Conservation (phyloP, 2,329 filamentous ascomycete species). For the Scytalidium lignicola region DNA sequence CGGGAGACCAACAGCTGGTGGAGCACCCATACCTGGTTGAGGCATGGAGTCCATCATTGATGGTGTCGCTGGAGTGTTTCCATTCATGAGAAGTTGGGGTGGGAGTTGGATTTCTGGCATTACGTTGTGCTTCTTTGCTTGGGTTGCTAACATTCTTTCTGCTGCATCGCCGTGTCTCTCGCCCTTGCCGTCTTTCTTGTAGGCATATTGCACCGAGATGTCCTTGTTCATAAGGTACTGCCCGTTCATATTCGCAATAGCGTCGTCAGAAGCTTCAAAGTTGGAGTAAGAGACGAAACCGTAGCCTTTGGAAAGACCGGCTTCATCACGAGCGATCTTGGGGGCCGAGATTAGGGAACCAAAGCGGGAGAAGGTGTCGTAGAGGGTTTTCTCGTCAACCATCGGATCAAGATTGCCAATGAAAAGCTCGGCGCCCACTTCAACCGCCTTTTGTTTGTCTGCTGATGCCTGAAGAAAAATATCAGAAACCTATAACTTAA, state of each 20-base stretch:
- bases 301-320: constrained; percentile 86
- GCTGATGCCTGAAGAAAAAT: constrained; percentile 53
- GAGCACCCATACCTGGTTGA: constrained; percentile 14
- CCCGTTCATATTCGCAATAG: constrained; percentile 87
- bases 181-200: constrained; percentile 98
- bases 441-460: constrained; percentile 88
- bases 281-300: constrained; percentile 90
- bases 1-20: constrained; percentile 12
- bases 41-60: constrained; percentile 30
- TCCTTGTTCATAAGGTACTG: constrained; percentile 98
- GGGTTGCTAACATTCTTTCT: constrained; percentile 82
- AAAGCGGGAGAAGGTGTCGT: constrained; percentile 92
- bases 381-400: constrained; percentile 93
- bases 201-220: constrained; percentile 94
- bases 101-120: constrained; percentile 56
- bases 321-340: constrained; percentile 88
- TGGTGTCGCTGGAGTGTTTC: constrained; percentile 34
- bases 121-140: constrained; percentile 93
- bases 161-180: constrained; percentile 93
- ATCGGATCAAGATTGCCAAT: constrained; percentile 91
- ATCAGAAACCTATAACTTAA: neutral
- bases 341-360: constrained; percentile 78
- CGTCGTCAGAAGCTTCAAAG: constrained; percentile 90
- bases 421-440: constrained; percentile 95
- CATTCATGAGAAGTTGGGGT: constrained; percentile 34